Evolutionary conservation across 768 basidiomycete genomes (phyloP), one percentile per base, ranked within the genome.

Genomic region (Pleurotus tuber-regium): DNA sequence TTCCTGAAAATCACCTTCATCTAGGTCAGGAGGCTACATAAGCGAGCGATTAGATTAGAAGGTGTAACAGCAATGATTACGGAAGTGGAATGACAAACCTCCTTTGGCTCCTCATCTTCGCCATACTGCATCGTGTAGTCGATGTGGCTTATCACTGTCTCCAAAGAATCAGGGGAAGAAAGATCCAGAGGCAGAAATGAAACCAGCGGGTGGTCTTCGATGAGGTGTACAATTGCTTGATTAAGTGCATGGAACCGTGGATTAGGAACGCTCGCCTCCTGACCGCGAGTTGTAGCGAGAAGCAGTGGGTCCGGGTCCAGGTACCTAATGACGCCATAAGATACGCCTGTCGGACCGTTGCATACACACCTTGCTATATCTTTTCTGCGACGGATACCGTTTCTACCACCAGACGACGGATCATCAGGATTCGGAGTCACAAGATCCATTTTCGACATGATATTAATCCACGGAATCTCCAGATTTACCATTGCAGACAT

Each of bases 401-500:
- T 93, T 53, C 90, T 72, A 21, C 80, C 79, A 54, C 78, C 73
- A 9, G 50, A 51, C 8, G 78, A 70, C 38, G 78, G 74, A 59
- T 85, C 84, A 35, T 88, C 83, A 4, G 74, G 54, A 59, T 80
- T 83, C 1, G 74, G 66, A 0, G 82, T 91, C 40, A 98, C 89
- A 39, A 99, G 80, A 67, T 99, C 97, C 97, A 99, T 98, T 70
- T 99, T 99, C 38, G 92, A 96, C 90, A 99, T 93, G 65, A 98
- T 71, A 61, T 98, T 98, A 55, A 99, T 86, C 88, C 93, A 95
- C 1, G 95, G 94, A 29, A 97, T 84, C 63, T 98, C 97, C 33
- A 99, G 80, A 60, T 93, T 94, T 29, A 98, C 90, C 97, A 99
- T 99, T 24, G 96, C 94, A 30, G 92, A 94, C 97, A 99, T 98